A percentile compares a stretch with the other conserved stretches of the same genome.
Evolutionary conservation across 441 rosid genomes (phyloP).

Genomic region (Arabidopsis lyrata): DNA sequence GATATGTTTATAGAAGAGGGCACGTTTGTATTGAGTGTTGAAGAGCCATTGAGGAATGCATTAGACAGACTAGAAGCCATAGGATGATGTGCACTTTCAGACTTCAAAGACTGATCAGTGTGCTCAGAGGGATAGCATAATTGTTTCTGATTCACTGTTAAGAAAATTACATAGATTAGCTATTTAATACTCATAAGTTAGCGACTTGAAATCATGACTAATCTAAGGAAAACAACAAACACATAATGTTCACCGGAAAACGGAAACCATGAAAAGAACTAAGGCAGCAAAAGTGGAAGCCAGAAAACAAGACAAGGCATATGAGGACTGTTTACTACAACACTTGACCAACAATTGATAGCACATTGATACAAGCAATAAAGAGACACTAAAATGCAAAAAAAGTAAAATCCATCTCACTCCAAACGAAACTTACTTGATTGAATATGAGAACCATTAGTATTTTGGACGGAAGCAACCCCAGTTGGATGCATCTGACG

Average conservation of each 20-base stretch:
- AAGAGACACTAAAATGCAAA: conserved; percentile 3
- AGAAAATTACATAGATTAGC: conserved; percentile 27
- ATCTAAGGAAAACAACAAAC: too few relatives aligned
- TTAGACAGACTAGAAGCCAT: conserved; percentile 60
- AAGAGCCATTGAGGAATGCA: conserved; percentile 72
- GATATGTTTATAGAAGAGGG: conserved; percentile 71
- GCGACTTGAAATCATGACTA: background rate
- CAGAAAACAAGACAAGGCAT: conserved; percentile 10
- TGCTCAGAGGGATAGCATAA: conserved; percentile 67
- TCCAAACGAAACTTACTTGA: conserved; percentile 59
- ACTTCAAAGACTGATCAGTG: conserved; percentile 57
- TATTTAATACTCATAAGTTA: background rate
- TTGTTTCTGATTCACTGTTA: conserved; percentile 71
- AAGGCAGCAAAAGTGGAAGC: background rate
- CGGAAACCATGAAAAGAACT: background rate
- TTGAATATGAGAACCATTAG: conserved; percentile 81
- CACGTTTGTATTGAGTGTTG: conserved; percentile 62
- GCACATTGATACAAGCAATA: background rate
- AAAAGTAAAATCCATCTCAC: conserved; percentile 1
- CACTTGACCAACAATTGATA: background rate
- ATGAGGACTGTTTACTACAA: conserved; percentile 18
- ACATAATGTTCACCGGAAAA: too few relatives aligned
- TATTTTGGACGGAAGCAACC: conserved; percentile 59
- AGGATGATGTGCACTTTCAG: conserved; percentile 67
- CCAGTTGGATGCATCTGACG: conserved; percentile 71